These are phyloP conservation scores for Pythium myriotylum DNA, from an alignment of 352 stramenopile species.

Conservation along the genomic window DNA sequence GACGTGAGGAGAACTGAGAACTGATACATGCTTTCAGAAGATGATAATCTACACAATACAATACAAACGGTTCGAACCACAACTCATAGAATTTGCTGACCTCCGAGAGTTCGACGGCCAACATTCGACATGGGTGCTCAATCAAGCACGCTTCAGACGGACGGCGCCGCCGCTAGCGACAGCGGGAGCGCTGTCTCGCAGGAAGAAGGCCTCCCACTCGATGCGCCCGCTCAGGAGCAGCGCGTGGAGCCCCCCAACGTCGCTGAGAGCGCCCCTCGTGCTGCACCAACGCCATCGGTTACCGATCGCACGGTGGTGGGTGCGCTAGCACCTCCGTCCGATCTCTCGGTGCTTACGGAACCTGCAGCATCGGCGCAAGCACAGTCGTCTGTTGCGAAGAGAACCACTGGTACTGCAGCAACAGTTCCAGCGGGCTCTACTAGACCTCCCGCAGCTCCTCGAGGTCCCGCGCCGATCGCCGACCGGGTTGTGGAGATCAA, in stretches of 20 bases:
- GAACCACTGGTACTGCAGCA: not conserved
- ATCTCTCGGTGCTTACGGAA: too few species aligned
- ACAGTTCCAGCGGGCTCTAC: not conserved
- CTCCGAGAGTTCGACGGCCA: not conserved
- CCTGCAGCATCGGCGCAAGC: too few species aligned
- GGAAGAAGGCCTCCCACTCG: not conserved
- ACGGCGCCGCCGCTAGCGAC: slow-evolving; percentile 14
- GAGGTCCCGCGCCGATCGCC: slow-evolving; percentile 9
- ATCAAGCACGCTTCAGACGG: slow-evolving; percentile 7
- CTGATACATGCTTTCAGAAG: too few species aligned
- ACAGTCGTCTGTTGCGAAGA: not conserved
- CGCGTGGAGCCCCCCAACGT: not conserved
- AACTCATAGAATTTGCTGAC: too few species aligned
- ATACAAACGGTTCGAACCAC: too few species aligned
- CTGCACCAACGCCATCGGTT: not conserved
- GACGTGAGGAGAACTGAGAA: too few species aligned
- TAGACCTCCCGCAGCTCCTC: slow-evolving; percentile 12
- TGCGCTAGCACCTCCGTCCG: too few species aligned
- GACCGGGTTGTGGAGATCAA: slow-evolving; percentile 27
- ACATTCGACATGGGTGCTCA: slow-evolving; percentile 22
- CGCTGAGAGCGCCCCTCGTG: not conserved
- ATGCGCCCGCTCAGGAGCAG: not conserved
- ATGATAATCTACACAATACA: too few species aligned
- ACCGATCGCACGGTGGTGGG: too few species aligned
- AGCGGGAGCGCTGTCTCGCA: slow-evolving; percentile 1